phyloP scores from a whole-genome alignment of 257 asterid species.

The Fraxinus quadrangulata region DNA sequence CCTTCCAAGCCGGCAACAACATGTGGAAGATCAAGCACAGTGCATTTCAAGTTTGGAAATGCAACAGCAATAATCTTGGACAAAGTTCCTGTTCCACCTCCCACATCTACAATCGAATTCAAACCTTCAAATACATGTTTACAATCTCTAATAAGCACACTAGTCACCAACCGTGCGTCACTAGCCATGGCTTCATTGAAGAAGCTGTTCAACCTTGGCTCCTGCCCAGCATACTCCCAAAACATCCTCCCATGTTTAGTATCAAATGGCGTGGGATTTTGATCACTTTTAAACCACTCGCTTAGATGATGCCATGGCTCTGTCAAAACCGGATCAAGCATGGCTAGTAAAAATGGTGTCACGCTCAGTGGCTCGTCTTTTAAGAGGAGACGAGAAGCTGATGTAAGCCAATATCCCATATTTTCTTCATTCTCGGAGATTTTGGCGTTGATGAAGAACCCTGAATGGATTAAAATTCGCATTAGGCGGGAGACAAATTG shows the following conservation, averaged over 20 bases:
- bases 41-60: conserved; percentile 14
- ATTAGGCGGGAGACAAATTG: conserved; percentile 13
- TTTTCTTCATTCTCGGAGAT: background rate
- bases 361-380: conserved; percentile 21
- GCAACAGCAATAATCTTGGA: conserved; percentile 23
- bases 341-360: background rate
- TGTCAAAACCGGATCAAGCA: conserved; percentile 11
- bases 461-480: conserved; percentile 10
- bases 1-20: conserved; percentile 19
- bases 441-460: conserved; percentile 6
- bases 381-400: conserved; percentile 19
- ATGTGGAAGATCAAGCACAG: conserved; percentile 23
- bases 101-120: conserved; percentile 21
- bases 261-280: conserved; percentile 16
- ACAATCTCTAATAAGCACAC: conserved; percentile 11
- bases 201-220: conserved; percentile 14
- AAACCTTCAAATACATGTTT: conserved; percentile 2
- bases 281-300: conserved; percentile 23
- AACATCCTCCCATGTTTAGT: conserved; percentile 16
- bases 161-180: conserved; percentile 16
- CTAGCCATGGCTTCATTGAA: conserved; percentile 33
- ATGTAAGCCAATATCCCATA: conserved; percentile 17
- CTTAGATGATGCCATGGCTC: conserved; percentile 22
- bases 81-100: conserved; percentile 25
- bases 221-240: conserved; percentile 20